Evolutionary conservation across 768 basidiomycete species (phyloP).

Genomic region (Panellus pusillus): DNA sequence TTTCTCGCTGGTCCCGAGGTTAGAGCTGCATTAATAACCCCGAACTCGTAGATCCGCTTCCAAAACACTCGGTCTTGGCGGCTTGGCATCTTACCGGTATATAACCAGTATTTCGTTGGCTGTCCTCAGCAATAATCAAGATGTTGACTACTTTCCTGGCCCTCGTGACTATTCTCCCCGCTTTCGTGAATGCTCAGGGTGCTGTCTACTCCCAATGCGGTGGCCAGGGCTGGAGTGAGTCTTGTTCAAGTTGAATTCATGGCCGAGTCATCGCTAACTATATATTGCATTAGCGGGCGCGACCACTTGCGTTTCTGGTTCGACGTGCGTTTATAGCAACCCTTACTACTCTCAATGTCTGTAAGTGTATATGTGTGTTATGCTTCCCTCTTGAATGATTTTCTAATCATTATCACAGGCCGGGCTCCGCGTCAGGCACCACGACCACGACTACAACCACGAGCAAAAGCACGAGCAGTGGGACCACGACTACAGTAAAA

Average conservation of each 20-base stretch:
- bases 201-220: conserved; percentile 55
- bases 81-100: conserved; percentile 15
- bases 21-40: conserved; percentile 10
- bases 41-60: conserved; percentile 13
- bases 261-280: neutral
- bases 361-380: conserved; percentile 24
- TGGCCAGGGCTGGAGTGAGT: conserved; percentile 45
- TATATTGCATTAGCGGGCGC: conserved; percentile 31
- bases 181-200: conserved; percentile 43
- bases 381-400: neutral
- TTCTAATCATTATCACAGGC: neutral
- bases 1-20: conserved; percentile 19
- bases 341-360: conserved; percentile 44
- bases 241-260: neutral
- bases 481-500: conserved; percentile 15
- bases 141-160: conserved; percentile 46
- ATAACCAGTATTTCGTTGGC: conserved; percentile 1
- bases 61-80: conserved; percentile 2
- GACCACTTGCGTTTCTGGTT: conserved; percentile 40
- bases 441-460: conserved; percentile 22
- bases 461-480: conserved; percentile 19
- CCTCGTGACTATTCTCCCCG: conserved; percentile 42
- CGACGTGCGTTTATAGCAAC: conserved; percentile 31
- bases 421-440: neutral
- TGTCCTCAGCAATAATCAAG: conserved; percentile 38